phyloP scores from a whole-genome alignment of 2,329 filamentous ascomycete genomes.

The Mycosphaerella sp. region DNA sequence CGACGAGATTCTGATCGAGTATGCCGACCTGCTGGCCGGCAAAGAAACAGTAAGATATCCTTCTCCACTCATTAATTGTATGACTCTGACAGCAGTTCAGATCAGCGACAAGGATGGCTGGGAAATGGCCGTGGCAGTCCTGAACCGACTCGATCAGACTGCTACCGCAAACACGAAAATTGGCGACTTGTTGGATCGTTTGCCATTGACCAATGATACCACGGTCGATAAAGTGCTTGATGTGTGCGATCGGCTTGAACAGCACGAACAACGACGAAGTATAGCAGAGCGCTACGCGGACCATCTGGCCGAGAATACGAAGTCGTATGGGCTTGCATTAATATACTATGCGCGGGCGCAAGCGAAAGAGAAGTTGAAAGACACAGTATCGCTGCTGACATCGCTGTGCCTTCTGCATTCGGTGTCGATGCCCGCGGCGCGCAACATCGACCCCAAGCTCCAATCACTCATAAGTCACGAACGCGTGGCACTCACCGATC shows the following conservation, averaged over 20 bases:
- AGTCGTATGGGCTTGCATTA: slow-evolving; percentile 69
- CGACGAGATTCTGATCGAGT: slow-evolving; percentile 70
- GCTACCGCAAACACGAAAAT: slow-evolving; percentile 67
- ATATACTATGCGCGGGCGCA: slow-evolving; percentile 89
- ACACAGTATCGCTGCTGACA: slow-evolving; percentile 79
- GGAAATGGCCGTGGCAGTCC: slow-evolving; percentile 78
- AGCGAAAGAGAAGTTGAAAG: slow-evolving; percentile 67
- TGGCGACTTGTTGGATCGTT: slow-evolving; percentile 61
- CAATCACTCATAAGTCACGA: slow-evolving; percentile 64
- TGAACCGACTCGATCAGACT: slow-evolving; percentile 72
- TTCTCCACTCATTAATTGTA: neutral
- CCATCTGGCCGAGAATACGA: slow-evolving; percentile 61
- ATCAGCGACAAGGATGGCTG: slow-evolving; percentile 57
- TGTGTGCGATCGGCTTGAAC: slow-evolving; percentile 69
- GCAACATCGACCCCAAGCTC: slow-evolving; percentile 68
- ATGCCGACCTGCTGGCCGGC: slow-evolving; percentile 58
- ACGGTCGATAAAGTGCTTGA: slow-evolving; percentile 77
- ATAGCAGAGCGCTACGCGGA: slow-evolving; percentile 86
- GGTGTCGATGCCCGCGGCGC: slow-evolving; percentile 64
- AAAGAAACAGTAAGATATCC: slow-evolving; percentile 28
- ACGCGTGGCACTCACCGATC: slow-evolving; percentile 61
- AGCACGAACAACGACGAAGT: slow-evolving; percentile 70
- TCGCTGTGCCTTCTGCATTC: slow-evolving; percentile 84
- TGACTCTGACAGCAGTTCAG: slow-evolving; percentile 18
- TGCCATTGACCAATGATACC: slow-evolving; percentile 63